Evolutionary conservation across 805 yeast species (phyloP), one percentile per base, ranked within the genome.

Genomic region (Starmerella bacillaris): DNA sequence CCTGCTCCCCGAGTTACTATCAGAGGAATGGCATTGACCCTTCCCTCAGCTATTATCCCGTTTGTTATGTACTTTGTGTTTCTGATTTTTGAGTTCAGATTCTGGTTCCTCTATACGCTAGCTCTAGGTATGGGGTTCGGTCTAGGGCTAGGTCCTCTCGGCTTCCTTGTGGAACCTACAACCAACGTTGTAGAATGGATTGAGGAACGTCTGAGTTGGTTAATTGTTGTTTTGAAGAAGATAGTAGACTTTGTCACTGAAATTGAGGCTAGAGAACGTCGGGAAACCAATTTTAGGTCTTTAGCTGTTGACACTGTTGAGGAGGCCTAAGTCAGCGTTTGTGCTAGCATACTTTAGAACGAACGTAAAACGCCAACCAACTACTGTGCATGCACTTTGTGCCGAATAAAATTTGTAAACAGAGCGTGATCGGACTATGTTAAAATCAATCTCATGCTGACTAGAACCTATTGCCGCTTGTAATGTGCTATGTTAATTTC

Each of bases 91-190:
- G n/a, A 14, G n/a, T 5, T 17, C 11, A 8, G 16, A 15, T 26
- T 26, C 29, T 26, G 29, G 29, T 17, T 31, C 12, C 27, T 34
- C n/a, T 8, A 18, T 6, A 14, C 19, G 7, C 64, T 76, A 27
- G 86, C 78, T 4, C 56, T 78, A 28, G 40, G 64, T 3, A 62
- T 74, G 9, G 94, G 94, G 7, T 76, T 66, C 51, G 63, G 49
- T 5, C 39, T 53, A 33, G 60, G 68, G 5, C 60, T 75, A 47
- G 80, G 74, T 11, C 63, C 67, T 44, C 58, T 80, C 37, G 62
- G 63, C 24, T 56, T 63, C 33, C 55, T 80, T 39, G 65, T 68
- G 31, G 63, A 64, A 30, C 92, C 89, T 11, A 65, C 75, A 30
- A 61, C 68, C 44, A 50, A 42, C 17, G 61, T 70, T 3, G 66